A percentile compares a stretch with the other conserved stretches of the same genome.
Evolutionary conservation across 1,284 basidiomycete species (phyloP).

Genomic region (Sanghuangporus sanghuang): DNA sequence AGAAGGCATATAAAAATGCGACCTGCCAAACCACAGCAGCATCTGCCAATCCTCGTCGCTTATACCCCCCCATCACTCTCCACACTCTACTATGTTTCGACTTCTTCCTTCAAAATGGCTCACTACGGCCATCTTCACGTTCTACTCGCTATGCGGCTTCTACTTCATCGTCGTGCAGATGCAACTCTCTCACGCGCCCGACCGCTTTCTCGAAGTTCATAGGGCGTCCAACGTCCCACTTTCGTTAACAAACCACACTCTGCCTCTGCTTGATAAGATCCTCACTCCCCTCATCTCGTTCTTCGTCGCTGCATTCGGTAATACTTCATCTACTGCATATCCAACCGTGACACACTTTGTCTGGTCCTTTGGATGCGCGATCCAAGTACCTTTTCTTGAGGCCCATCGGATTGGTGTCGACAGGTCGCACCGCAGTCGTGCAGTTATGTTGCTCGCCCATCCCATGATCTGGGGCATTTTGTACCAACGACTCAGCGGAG

Average conservation of each 20-base stretch:
- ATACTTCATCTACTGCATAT: conserved; percentile 14
- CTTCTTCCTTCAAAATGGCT: conserved; percentile 3
- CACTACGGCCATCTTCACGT: conserved; percentile 8
- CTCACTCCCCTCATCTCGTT: conserved; percentile 17
- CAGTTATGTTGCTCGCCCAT: background rate
- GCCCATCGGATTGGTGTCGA: conserved; percentile 11
- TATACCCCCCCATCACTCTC: background rate
- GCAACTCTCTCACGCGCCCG: conserved; percentile 13
- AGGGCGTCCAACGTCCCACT: conserved; percentile 16
- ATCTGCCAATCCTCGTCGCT: background rate
- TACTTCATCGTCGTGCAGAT: conserved; percentile 18
- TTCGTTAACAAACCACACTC: conserved; percentile 2
- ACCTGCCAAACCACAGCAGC: background rate
- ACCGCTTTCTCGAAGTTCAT: conserved; percentile 17
- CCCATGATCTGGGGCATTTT: conserved; percentile 18
- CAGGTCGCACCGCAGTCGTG: background rate
- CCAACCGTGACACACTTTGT: conserved; percentile 16
- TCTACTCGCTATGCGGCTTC: conserved; percentile 15
- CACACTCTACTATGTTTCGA: background rate
- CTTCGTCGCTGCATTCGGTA: conserved; percentile 16
- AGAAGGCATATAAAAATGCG: background rate
- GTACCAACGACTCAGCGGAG: conserved; percentile 17
- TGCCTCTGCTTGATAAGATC: conserved; percentile 13
- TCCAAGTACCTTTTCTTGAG: conserved; percentile 14
- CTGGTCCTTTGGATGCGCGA: conserved; percentile 17